Conservation (phyloP, 2,329 filamentous ascomycete species). For the Fusarium napiforme region DNA sequence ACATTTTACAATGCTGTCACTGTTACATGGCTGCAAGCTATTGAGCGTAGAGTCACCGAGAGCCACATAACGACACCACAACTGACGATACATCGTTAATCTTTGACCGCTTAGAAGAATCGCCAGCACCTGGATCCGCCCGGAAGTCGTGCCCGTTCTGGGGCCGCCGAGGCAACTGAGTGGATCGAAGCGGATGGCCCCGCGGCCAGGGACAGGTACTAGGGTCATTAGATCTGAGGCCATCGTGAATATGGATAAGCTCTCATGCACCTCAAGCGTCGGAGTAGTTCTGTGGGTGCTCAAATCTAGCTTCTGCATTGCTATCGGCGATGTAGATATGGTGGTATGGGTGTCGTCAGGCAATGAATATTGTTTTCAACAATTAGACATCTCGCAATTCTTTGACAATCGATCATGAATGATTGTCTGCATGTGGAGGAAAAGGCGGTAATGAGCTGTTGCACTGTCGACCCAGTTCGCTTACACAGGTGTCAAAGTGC, state of each 20-base stretch:
- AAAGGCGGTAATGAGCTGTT: conserved; percentile 9
- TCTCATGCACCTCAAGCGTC: conserved; percentile 11
- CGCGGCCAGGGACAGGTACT: conserved; percentile 18
- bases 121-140: conserved; percentile 5
- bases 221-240: conserved; percentile 33
- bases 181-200: conserved; percentile 33
- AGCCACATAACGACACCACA: not conserved
- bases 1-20: not conserved
- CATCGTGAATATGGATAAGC: conserved; percentile 31
- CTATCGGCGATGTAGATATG: not conserved
- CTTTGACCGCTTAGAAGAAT: not conserved
- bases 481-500: conserved; percentile 3
- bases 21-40: too few species aligned
- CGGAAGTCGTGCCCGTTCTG: conserved; percentile 14
- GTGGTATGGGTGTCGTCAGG: not conserved
- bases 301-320: not conserved
- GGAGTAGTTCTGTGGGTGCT: not conserved
- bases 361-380: not conserved
- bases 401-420: not conserved
- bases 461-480: conserved; percentile 12
- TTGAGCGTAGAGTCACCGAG: too few species aligned
- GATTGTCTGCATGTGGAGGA: not conserved
- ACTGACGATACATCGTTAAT: not conserved
- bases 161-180: conserved; percentile 9
- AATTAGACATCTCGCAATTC: not conserved